Base-by-base conservation (phyloP, 2,329 filamentous ascomycete genomes). In the Paramyrothecium sp. region DNA sequence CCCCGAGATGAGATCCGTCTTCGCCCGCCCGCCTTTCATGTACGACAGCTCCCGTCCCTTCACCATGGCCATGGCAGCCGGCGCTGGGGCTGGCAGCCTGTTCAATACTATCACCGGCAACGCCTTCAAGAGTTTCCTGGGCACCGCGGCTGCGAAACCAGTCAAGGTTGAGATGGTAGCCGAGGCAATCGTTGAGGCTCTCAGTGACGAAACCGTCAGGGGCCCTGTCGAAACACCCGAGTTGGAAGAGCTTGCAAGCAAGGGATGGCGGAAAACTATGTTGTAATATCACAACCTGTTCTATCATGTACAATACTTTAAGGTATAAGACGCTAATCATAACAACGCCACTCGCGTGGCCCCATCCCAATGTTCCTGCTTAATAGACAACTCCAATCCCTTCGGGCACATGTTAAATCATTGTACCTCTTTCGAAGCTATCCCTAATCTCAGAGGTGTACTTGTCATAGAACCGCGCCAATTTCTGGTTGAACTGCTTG, bases 401-500 rank as follows among this genome's bases (percentile, higher is more conserved):
- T 30, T 30, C 26, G 26, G 26, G 26, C 26, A 30, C 10, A 10
- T 5, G 76, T 81, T 71, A 98, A 73, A 98, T 95, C 84, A 96
- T 96, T 3, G 95, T 98, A 19, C 95, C 95, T 62, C 95, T 86
- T 83, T 99, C 95, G 73, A 99, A 99, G 74, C 90, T 97, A 71
- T 99, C 95, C 70, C 95, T 83, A 67, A 99, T 98, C 73, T 99
- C 95, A 33, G 90, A 87, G 50, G 95, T 99, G 75, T 99, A 99
- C 81, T 97, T 96, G 78, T 99, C 95, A 77, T 99, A 99, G 79
- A 98, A 99, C 64, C 95, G 83, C 55, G 89, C 82, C 74, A 99
- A 80, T 79, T 99, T 98, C 79, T 96, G 88, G 86, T 99, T 99
- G 81, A 99, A 99, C 82, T 97, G 92, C 82, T 98, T 98, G 82